Conservation (phyloP, 2,329 filamentous ascomycete genomes). For the Botryotinia narcissicola region DNA sequence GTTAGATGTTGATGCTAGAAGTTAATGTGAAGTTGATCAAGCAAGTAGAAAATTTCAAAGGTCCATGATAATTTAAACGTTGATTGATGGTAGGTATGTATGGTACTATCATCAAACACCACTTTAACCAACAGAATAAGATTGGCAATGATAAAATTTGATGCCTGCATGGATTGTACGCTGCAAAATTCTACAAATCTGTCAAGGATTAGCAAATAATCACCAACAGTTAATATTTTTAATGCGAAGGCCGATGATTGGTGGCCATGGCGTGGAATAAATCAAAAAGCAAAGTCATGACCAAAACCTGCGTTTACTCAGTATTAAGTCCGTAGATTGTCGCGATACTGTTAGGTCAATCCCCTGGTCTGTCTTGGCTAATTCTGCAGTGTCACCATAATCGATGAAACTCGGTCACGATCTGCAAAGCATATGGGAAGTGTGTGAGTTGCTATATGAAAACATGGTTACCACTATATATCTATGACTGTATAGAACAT, state of each 20-base stretch:
- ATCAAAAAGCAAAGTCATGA: not conserved
- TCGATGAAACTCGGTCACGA: not conserved
- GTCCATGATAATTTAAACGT: not conserved
- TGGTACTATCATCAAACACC: not conserved
- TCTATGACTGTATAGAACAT: conserved; percentile 7
- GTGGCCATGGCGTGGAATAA: not conserved
- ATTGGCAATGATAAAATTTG: not conserved
- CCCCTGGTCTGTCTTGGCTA: not conserved
- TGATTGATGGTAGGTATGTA: not conserved
- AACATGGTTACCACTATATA: conserved; percentile 8
- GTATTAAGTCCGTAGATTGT: no score
- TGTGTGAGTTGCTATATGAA: not conserved
- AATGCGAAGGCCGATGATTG: not conserved
- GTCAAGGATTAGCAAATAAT: not conserved
- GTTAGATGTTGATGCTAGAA: not conserved
- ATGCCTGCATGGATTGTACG: not conserved
- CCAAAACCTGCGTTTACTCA: not conserved
- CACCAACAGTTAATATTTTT: not conserved
- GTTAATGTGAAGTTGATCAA: not conserved
- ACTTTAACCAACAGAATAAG: not conserved
- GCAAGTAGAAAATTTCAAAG: not conserved
- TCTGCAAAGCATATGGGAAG: conserved; percentile 1
- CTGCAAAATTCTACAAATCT: not conserved
- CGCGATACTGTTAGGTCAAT: not conserved
- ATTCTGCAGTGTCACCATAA: not conserved